phyloP scores from a whole-genome alignment of 192 early-diverging fungal species.

The Coemansia sp. region DNA sequence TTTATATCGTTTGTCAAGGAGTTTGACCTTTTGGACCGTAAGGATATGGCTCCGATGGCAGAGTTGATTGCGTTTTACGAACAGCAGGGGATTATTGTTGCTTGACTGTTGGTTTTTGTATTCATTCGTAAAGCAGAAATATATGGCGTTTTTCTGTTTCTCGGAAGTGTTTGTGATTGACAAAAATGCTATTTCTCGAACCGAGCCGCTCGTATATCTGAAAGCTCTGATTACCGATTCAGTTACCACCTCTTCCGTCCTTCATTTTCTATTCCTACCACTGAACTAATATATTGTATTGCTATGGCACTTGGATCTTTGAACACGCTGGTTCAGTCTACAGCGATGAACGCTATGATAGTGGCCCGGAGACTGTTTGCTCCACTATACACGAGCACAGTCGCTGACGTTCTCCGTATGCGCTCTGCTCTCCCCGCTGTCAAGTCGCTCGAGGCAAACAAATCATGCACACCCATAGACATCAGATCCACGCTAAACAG shows the following conservation, averaged over 20 bases:
- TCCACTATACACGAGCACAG: not conserved
- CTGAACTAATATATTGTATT: not conserved
- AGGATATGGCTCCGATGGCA: constrained; percentile 77
- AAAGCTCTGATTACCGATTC: too few species aligned
- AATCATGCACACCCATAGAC: constrained; percentile 16
- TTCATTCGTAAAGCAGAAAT: not conserved
- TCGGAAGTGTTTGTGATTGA: too few species aligned
- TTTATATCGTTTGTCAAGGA: constrained; percentile 89
- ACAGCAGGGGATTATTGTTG: constrained; percentile 37
- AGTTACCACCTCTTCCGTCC: not conserved
- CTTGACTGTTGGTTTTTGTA: not conserved
- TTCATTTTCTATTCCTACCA: not conserved
- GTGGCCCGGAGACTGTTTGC: not conserved
- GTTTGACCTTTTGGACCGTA: constrained; percentile 91
- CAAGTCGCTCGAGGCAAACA: constrained; percentile 16
- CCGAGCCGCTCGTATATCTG: too few species aligned
- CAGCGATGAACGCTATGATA: not conserved
- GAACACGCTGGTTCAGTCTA: not conserved
- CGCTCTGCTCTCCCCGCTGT: constrained; percentile 28
- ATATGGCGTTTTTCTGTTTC: too few species aligned
- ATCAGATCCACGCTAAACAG: constrained; percentile 3
- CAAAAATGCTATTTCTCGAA: too few species aligned
- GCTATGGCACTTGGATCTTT: not conserved
- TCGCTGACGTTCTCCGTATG: constrained; percentile 24
- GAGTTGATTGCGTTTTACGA: constrained; percentile 67